phyloP scores from a whole-genome alignment of 139 green algal genomes.

The Volvox reticuliferus region DNA sequence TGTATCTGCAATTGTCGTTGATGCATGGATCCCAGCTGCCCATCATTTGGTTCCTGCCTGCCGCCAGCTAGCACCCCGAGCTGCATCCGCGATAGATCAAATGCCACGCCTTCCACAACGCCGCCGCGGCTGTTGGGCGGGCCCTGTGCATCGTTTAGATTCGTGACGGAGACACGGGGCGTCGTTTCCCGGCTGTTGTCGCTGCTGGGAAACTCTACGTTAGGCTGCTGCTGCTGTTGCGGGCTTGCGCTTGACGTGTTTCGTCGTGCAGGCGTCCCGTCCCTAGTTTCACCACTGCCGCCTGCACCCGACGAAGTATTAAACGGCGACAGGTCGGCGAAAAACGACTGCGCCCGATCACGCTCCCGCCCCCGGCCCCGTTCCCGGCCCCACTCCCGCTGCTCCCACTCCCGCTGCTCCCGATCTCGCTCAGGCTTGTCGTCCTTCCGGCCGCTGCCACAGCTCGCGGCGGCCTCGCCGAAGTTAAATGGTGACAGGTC shows the following conservation, averaged over 20 bases:
- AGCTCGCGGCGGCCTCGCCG: background rate
- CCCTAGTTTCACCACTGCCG: background rate
- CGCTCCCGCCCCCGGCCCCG: background rate
- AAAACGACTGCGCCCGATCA: background rate
- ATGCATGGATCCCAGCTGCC: background rate
- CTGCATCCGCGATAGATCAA: background rate
- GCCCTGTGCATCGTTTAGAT: background rate
- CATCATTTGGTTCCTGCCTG: background rate
- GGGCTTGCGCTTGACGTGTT: background rate
- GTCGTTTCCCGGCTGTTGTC: constrained; percentile 38
- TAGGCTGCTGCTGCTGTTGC: background rate
- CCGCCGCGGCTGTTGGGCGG: background rate
- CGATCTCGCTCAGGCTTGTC: constrained; percentile 2
- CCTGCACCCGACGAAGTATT: background rate
- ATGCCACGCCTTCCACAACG: background rate
- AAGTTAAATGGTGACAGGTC: constrained; percentile 45
- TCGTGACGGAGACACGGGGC: constrained; percentile 16
- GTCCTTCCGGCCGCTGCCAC: background rate
- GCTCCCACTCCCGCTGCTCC: background rate
- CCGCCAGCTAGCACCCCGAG: background rate
- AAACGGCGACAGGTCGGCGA: constrained; percentile 50
- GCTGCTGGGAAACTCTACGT: constrained; percentile 33
- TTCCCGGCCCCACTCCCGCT: background rate
- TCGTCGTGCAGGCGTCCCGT: background rate
- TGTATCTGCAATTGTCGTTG: constrained; percentile 27